These are phyloP conservation scores for Crithidia acanthocephali DNA, from an alignment of 208 protist species.

Conservation along the genomic window DNA sequence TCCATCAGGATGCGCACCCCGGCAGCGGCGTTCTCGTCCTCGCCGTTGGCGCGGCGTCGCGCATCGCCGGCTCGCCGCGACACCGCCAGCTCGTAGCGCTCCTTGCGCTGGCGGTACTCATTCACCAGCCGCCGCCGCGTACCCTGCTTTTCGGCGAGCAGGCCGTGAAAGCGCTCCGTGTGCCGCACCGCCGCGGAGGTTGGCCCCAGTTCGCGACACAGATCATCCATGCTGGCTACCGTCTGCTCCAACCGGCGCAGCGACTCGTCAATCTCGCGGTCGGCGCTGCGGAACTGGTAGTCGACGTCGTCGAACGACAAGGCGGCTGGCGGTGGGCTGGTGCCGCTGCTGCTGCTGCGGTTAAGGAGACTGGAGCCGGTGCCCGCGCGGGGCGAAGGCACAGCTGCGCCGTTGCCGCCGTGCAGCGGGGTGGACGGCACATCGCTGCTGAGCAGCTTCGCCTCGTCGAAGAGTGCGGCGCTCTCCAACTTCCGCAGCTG, in stretches of 20 bases:
- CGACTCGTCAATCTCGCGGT: constrained; percentile 29
- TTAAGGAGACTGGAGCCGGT: background rate
- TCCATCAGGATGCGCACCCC: constrained; percentile 73
- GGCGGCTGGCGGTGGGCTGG: constrained; percentile 1
- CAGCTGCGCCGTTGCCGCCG: background rate
- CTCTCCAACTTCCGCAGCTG: constrained; percentile 59
- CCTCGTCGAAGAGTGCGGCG: constrained; percentile 43
- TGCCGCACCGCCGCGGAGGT: constrained; percentile 39
- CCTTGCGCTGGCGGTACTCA: constrained; percentile 58
- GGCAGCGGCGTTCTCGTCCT: constrained; percentile 32
- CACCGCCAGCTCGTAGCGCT: constrained; percentile 66
- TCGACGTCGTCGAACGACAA: constrained; percentile 24
- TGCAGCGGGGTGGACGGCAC: background rate
- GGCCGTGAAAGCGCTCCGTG: constrained; percentile 67
- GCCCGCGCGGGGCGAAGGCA: constrained; percentile 3
- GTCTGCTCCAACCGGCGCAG: constrained; percentile 34
- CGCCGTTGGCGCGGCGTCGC: constrained; percentile 10
- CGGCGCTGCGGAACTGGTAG: constrained; percentile 27
- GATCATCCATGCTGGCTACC: constrained; percentile 36
- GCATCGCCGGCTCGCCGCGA: constrained; percentile 34
- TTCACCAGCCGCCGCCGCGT: constrained; percentile 39
- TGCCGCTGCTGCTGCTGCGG: constrained; percentile 8
- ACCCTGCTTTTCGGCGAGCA: constrained; percentile 64
- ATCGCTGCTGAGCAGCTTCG: constrained; percentile 11
- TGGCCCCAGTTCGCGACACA: constrained; percentile 27